A percentile compares a stretch with the other conserved stretches of the same genome.
Evolutionary conservation across 169 alveolate genomes (phyloP).

Genomic region (Babesia bovis): DNA sequence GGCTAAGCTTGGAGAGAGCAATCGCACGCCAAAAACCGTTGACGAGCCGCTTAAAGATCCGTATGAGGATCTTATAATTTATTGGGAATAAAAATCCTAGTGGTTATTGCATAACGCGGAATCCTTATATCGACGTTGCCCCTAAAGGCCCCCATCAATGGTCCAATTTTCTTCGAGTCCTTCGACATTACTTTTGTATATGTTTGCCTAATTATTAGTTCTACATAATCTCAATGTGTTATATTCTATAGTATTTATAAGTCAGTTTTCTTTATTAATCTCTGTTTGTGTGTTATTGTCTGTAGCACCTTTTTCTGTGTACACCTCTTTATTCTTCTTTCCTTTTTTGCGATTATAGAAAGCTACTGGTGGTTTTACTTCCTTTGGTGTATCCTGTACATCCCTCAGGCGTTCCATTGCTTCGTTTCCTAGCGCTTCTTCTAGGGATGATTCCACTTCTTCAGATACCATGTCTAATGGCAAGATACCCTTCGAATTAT

Average conservation of each 20-base stretch:
- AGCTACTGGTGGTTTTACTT: conserved; percentile 39
- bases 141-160: neutral
- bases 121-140: neutral
- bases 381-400: conserved; percentile 9
- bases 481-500: conserved; percentile 41
- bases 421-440: conserved; percentile 27
- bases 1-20: neutral
- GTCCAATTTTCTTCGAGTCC: too few species aligned
- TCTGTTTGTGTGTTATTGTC: too few species aligned
- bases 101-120: neutral
- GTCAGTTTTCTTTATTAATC: too few species aligned
- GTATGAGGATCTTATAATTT: neutral
- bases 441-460: neutral
- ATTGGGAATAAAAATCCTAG: neutral
- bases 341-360: conserved; percentile 49
- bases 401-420: conserved; percentile 13
- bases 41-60: neutral
- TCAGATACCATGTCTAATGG: conserved; percentile 63
- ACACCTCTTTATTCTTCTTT: neutral
- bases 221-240: too few species aligned
- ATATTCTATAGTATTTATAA: too few species aligned
- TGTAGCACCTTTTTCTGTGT: neutral
- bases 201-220: too few species aligned
- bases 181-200: too few species aligned
- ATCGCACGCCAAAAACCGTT: neutral